phyloP scores from a whole-genome alignment of 2,329 filamentous ascomycete species.

The Triangularia verruculosa region DNA sequence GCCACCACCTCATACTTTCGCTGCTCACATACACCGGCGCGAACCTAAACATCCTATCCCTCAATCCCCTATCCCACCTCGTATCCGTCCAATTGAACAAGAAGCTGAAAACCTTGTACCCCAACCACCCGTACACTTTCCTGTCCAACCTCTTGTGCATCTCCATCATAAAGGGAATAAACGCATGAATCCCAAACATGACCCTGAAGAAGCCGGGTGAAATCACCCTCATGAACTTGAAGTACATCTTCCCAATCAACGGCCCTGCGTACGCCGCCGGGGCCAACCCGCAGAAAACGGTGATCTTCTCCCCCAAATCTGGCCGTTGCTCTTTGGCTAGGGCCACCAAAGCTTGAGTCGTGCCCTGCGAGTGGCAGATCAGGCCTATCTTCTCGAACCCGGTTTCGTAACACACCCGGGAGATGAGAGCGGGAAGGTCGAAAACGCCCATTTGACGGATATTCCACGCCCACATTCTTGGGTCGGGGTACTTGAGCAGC shows the following conservation, averaged over 20 bases:
- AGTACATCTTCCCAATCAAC: conserved; percentile 80
- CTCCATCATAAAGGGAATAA: conserved; percentile 90
- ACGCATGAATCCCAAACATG: conserved; percentile 87
- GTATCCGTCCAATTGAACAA: conserved; percentile 84
- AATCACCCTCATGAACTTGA: conserved; percentile 85
- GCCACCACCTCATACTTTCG: conserved; percentile 94
- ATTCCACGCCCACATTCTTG: conserved; percentile 96
- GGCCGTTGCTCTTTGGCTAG: conserved; percentile 87
- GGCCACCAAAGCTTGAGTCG: conserved; percentile 82
- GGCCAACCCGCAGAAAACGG: conserved; percentile 86
- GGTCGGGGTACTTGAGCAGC: conserved; percentile 68
- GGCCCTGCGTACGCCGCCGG: conserved; percentile 89
- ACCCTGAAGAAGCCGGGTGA: conserved; percentile 72
- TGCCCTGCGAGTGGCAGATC: conserved; percentile 86
- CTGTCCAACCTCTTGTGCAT: conserved; percentile 69
- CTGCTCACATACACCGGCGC: conserved; percentile 86
- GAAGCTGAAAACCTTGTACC: conserved; percentile 86
- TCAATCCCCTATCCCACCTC: conserved; percentile 77
- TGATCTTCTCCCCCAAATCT: conserved; percentile 76
- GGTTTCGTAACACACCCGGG: conserved; percentile 76
- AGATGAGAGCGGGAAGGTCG: conserved; percentile 78
- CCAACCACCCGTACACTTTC: conserved; percentile 71
- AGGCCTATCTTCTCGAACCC: conserved; percentile 80
- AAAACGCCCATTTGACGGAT: conserved; percentile 91
- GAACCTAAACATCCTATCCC: conserved; percentile 86